Percentiles rank a stretch among this genome's conserved stretches.
Conservation (phyloP, 2,329 filamentous ascomycete genomes). For the Clarireedia paspali region DNA sequence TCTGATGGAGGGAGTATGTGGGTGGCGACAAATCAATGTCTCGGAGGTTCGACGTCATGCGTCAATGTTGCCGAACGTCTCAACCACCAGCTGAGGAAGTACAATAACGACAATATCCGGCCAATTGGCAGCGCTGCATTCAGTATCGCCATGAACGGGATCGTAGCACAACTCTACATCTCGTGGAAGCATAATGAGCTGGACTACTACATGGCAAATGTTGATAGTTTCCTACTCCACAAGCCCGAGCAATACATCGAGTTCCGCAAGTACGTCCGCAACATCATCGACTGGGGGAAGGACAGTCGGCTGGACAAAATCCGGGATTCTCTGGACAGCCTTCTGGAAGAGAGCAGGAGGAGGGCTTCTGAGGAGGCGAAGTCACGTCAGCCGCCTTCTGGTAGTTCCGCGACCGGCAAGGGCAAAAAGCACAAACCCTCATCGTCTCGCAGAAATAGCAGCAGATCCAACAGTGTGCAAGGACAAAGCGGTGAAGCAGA, state of each 20-base stretch:
- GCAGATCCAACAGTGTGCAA: too few relatives aligned
- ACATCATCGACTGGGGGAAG: not conserved
- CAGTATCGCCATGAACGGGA: conserved; percentile 29
- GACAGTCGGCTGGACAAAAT: not conserved
- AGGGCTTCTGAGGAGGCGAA: too few relatives aligned
- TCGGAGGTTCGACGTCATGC: conserved; percentile 20
- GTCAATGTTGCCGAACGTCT: conserved; percentile 27
- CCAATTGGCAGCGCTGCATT: conserved; percentile 28
- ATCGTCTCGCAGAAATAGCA: too few relatives aligned
- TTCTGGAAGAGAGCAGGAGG: too few relatives aligned
- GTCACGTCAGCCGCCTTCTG: too few relatives aligned
- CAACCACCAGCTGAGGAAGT: conserved; percentile 16
- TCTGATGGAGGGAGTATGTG: not conserved
- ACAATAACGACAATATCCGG: conserved; percentile 13
- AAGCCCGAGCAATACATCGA: conserved; percentile 22
- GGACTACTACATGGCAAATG: conserved; percentile 23
- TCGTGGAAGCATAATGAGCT: conserved; percentile 31
- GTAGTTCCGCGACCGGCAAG: too few relatives aligned
- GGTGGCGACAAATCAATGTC: conserved; percentile 10
- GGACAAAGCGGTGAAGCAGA: too few relatives aligned
- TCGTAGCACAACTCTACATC: not conserved
- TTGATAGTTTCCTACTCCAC: conserved; percentile 29
- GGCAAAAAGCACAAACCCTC: too few relatives aligned
- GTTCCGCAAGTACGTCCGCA: not conserved
- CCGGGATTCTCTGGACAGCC: conserved; percentile 28